Evolutionary conservation across 192 early-diverging fungal genomes (phyloP).

Genomic region (Linnemannia zychae): DNA sequence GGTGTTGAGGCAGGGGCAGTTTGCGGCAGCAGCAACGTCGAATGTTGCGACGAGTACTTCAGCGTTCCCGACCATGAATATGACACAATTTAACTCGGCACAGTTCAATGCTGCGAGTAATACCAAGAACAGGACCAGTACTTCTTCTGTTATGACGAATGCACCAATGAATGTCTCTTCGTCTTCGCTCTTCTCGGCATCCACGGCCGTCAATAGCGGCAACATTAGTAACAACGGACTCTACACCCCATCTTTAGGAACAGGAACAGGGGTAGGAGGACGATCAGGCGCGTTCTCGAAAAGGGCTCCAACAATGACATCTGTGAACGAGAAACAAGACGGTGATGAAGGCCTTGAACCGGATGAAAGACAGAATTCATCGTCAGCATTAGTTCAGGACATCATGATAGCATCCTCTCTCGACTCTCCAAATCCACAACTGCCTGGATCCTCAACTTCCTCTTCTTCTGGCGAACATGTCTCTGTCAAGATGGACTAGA

Average conservation of each 20-base stretch:
- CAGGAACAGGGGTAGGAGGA: neutral
- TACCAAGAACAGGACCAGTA: too few species aligned
- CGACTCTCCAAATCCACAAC: neutral
- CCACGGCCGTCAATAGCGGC: neutral
- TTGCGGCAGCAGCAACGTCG: neutral
- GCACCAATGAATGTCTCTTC: neutral
- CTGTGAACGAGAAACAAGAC: constrained; percentile 21
- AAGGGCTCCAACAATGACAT: constrained; percentile 17
- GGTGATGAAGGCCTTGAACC: neutral
- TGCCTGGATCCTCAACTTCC: neutral
- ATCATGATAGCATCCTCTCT: neutral
- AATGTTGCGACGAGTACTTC: neutral
- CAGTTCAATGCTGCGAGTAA: neutral
- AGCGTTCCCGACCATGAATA: neutral
- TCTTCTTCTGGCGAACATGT: neutral
- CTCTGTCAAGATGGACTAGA: constrained; percentile 37
- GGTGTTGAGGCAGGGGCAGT: neutral
- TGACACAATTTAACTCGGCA: neutral
- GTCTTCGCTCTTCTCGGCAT: neutral
- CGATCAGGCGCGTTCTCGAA: neutral
- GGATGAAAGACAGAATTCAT: neutral
- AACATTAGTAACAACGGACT: neutral
- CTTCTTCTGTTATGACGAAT: too few species aligned
- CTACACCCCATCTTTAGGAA: neutral
- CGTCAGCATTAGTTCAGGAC: neutral